Evolutionary conservation across 1,284 basidiomycete genomes (phyloP).

Genomic region (Trichosporon faecale): DNA sequence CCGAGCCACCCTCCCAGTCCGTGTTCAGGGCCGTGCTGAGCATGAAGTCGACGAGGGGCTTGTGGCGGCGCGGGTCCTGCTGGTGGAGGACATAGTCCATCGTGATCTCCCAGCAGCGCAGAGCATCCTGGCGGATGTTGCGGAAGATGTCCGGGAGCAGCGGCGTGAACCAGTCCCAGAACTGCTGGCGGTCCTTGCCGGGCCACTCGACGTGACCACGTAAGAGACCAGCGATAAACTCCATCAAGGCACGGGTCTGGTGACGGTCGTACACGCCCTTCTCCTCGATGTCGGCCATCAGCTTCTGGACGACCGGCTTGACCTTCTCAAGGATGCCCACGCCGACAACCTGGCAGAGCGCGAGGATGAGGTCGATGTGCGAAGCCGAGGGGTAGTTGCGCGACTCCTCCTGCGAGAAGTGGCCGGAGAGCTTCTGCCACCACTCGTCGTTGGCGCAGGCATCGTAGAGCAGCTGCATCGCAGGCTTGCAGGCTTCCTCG

Average conservation of each 20-base stretch:
- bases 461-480: constrained; percentile 61
- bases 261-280: constrained; percentile 66
- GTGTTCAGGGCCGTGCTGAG: constrained; percentile 61
- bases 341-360: constrained; percentile 54
- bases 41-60: constrained; percentile 75
- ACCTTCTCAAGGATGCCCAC: constrained; percentile 36
- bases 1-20: constrained; percentile 74
- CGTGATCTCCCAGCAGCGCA: constrained; percentile 54
- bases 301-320: constrained; percentile 41
- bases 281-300: constrained; percentile 43
- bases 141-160: constrained; percentile 68
- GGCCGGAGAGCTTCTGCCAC: constrained; percentile 54
- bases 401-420: constrained; percentile 50
- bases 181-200: constrained; percentile 57
- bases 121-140: constrained; percentile 79
- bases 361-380: constrained; percentile 55
- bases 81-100: constrained; percentile 64
- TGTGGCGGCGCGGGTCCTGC: constrained; percentile 80
- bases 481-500: constrained; percentile 63
- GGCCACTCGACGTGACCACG: constrained; percentile 90
- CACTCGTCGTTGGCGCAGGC: constrained; percentile 60
- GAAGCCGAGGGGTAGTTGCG: constrained; percentile 52
- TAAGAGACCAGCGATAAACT: constrained; percentile 73
- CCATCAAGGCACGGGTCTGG: constrained; percentile 85
- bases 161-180: constrained; percentile 80